These are phyloP conservation scores for Clausena lansium DNA, from an alignment of 345 rosid genomes.

Conservation along the genomic window DNA sequence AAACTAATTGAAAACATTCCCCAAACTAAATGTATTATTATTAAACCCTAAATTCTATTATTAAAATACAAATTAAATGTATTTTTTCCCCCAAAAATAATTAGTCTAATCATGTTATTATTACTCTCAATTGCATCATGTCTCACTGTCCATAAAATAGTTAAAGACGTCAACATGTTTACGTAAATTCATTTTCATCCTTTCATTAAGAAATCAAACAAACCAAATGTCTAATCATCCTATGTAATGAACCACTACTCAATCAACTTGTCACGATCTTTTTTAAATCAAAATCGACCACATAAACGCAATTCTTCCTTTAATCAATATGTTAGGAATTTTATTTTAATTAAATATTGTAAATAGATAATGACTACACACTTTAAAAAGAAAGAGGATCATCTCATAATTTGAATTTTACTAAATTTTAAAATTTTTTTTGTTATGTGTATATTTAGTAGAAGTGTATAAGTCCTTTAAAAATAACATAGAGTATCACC, in stretches of 20 bases:
- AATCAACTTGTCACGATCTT: not conserved
- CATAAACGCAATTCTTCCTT: not conserved
- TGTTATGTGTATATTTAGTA: too few relatives aligned
- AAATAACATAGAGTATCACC: too few relatives aligned
- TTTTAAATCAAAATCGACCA: not conserved
- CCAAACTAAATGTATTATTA: too few relatives aligned
- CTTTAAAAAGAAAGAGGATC: too few relatives aligned
- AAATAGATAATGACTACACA: too few relatives aligned
- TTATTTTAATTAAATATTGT: not conserved
- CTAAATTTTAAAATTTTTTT: too few relatives aligned
- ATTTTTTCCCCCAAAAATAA: too few relatives aligned
- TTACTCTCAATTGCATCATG: not conserved
- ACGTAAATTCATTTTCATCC: not conserved
- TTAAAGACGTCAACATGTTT: not conserved
- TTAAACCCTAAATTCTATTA: not conserved
- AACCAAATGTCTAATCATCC: not conserved
- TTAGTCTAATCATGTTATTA: not conserved
- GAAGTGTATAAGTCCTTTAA: too few relatives aligned
- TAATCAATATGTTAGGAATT: not conserved
- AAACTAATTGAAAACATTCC: not conserved
- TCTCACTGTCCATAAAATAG: not conserved
- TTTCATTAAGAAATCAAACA: not conserved
- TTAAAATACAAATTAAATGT: too few relatives aligned
- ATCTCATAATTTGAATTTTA: too few relatives aligned
- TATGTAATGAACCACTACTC: not conserved